Evolutionary conservation across 108 stramenopile species (phyloP), one percentile per base, ranked within the genome.

Genomic region (Cyclostephanos tholiformis): DNA sequence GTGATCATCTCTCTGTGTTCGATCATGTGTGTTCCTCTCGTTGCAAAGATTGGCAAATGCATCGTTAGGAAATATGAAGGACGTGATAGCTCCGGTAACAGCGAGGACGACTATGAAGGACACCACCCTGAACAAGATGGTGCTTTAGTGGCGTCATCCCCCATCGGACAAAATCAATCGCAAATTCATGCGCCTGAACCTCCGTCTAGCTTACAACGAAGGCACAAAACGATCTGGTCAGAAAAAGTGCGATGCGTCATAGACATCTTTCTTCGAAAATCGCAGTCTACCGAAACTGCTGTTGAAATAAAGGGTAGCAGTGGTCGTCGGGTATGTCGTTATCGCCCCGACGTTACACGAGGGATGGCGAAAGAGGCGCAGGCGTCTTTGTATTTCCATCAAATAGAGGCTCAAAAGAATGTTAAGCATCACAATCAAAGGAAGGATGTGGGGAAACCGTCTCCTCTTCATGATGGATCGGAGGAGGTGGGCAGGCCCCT

Each of bases 1-100:
- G 4, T 74, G 2, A 19, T 73, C 6, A 68, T 79, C 19, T 79
- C 66, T 19, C 1, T 63, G 6, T 67, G 46, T 27, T 71, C 72
- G 39, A 6, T 79, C 30, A 22, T 68, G 43, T 16, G 27, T 4
- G 50, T 79, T 10, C 72, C 78, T 0, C 8, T 79, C 16, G 38
- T 58, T 19, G 72, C 74, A 26, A 69, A 27, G 41, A 0, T 67
- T 36, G 78, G 66, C 17, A 27, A 27, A 43, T 61, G 16, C 27
- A 39, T 41, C 59, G n/a, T 5, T 0, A 43, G 16, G 30, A 36
- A 14, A 16, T 2, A 43, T 3, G 23, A 30, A 20, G n/a, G 67
- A 8, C 46, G 61, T 2, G 53, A 43, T 17, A 32, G 5, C 30
- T 58, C n/a, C 52, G 60, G 39, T 0, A 71, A 38, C 30, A 52